phyloP scores from a whole-genome alignment of 495 filamentous ascomycete genomes.

The Aspergillus funiculosus region DNA sequence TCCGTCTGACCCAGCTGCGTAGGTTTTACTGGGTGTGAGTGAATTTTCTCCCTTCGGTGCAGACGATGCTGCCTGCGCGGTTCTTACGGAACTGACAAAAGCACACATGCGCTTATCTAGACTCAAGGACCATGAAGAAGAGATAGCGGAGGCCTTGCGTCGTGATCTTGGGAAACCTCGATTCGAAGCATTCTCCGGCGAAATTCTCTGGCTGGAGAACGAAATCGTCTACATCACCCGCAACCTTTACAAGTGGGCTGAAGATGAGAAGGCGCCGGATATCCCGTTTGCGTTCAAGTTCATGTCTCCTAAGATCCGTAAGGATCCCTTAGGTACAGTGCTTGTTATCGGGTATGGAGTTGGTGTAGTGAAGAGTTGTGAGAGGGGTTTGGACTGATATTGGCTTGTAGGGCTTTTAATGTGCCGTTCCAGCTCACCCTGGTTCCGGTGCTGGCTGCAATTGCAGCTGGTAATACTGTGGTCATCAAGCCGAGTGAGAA shows the following conservation, averaged over 20 bases:
- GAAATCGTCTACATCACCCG: slow-evolving; percentile 72
- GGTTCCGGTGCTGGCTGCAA: slow-evolving; percentile 78
- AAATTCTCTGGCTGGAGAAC: slow-evolving; percentile 66
- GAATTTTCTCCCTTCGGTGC: too few species aligned
- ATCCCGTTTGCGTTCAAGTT: slow-evolving; percentile 59
- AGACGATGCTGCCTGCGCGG: too few species aligned
- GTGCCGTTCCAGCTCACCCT: slow-evolving; percentile 81
- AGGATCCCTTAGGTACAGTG: slow-evolving; percentile 80
- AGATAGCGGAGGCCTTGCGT: slow-evolving; percentile 62
- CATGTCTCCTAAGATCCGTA: slow-evolving; percentile 69
- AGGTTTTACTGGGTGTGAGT: too few species aligned
- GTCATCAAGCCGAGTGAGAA: slow-evolving; percentile 87
- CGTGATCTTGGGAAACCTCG: slow-evolving; percentile 67
- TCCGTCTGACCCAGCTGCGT: too few species aligned
- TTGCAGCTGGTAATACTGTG: slow-evolving; percentile 83
- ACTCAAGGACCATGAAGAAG: slow-evolving; percentile 69
- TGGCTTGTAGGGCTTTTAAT: slow-evolving; percentile 64
- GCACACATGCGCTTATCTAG: too few species aligned
- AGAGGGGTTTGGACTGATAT: background rate
- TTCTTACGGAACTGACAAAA: too few species aligned
- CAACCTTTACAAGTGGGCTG: slow-evolving; percentile 72
- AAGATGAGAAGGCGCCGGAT: slow-evolving; percentile 70
- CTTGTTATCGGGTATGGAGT: slow-evolving; percentile 72
- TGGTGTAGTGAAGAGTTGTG: slow-evolving; percentile 8
- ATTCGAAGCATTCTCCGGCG: slow-evolving; percentile 65